Evolutionary conservation across 768 basidiomycete genomes (phyloP), one percentile per base, ranked within the genome.

Genomic region (Auriscalpium vulgare): DNA sequence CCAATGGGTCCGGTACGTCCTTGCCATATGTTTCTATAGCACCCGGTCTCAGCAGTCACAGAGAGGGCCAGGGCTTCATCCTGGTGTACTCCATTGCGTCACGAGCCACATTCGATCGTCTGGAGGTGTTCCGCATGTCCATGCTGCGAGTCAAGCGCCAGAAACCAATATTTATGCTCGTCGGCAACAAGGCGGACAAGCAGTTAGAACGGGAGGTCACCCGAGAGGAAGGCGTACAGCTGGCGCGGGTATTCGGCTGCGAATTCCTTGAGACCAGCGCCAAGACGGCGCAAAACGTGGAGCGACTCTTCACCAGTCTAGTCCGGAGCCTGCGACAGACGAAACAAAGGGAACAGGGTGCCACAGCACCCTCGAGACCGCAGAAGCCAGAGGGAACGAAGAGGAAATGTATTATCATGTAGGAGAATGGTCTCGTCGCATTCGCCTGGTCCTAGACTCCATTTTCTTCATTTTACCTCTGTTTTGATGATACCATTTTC

Each of bases 51-150:
- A 48, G 57, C 59, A 37, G 55, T 51, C 54, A 21, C 66, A 95
- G 94, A 34, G 94, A 97, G 72, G 95, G 95, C 59, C 93, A 95
- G 75, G 94, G 93, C n/a, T 95, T 97, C 71, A 88, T 97, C 63
- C 82, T 97, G 48, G 94, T 97, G 56, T 97, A 97, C 73, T 95
- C 93, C 45, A 95, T 97, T 69, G 89, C 91, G 55, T 94, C 92
- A n/a, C 82, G 91, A 68, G 82, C 86, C 58, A 92, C 91, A 17
- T 97, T 94, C 61, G 87, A 94, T 64, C 86, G 91, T 5, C 83
- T 95, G 57, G 88, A 93, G 65, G 83, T 88, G 63, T 93, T 94
- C 73, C 84, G 91, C 55, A 87, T 93, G 69, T 88, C 91, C 17
- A 91, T 95, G 82, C 73, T 85, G 66, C 85, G 88, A 60, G 91